Evolutionary conservation across 257 asterid species (phyloP).

Genomic region (Solanum corneliomulleri): DNA sequence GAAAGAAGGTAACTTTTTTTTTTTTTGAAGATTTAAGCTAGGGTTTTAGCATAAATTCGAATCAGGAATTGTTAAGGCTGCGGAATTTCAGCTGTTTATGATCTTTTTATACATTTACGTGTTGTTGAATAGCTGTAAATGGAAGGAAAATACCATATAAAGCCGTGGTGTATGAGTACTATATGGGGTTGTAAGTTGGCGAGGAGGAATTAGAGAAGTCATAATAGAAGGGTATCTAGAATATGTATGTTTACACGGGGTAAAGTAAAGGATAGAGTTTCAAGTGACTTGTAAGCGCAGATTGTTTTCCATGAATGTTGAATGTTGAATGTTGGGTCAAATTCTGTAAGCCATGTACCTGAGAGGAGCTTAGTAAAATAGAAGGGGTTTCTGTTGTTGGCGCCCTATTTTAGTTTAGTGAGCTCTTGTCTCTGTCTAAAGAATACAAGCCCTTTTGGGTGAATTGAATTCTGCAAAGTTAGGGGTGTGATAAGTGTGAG

Average conservation of each 20-base stretch:
- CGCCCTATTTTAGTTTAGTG: background rate
- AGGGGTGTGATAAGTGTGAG: background rate
- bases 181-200: background rate
- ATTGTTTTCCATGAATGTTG: background rate
- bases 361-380: background rate
- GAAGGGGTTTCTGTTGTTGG: background rate
- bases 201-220: background rate
- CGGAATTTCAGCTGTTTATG: background rate
- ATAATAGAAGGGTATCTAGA: background rate
- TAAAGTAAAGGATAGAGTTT: background rate
- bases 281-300: background rate
- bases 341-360: background rate
- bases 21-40: background rate
- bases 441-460: background rate
- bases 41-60: background rate
- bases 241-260: background rate
- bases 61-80: background rate
- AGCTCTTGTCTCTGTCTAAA: accelerated
- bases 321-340: background rate
- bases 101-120: background rate
- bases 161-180: background rate
- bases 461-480: background rate
- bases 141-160: background rate
- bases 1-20: constrained; percentile 58
- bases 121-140: background rate